Evolutionary conservation across 768 basidiomycete species (phyloP), one percentile per base, ranked within the genome.

Genomic region (Suillus bovinus): DNA sequence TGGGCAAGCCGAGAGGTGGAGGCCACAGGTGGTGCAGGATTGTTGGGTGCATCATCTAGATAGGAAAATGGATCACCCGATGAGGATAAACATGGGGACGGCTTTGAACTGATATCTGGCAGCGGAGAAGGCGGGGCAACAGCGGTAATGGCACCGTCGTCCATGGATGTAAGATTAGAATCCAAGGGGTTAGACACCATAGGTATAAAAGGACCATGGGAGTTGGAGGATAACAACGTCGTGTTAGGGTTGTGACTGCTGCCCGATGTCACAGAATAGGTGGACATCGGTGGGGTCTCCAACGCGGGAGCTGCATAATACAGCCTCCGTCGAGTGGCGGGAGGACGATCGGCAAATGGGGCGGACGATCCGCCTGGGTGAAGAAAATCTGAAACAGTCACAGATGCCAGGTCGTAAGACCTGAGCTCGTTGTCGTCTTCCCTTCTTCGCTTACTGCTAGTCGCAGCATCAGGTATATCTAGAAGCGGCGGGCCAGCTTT

Each of bases 11-110:
- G 69, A 41, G 72, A 70, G 10, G 67, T 69, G 10, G 75, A 71
- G 41, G 73, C 49, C 10, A 47, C 52, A 5, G 61, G 41, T 3
- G 65, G 50, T 34, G 76, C 68, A 47, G 71, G 69, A 58, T 74
- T 76, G 36, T 54, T 71, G 3, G 77, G 72, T 9, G 68, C 58
- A 10, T 74, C 74, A 44, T 84, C 80, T 53, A 89, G 75, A 68
- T 89, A 89, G 20, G 83, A 83, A 67, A 89, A 89, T 1, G 87
- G 88, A 68, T 84, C 84, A 20, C 79, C 79, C 24, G 73, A 64
- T 0, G 62, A 63, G 0, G 72, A 42, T 10, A 64, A 63, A 14
- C 66, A 52, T 3, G 62, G 31, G 13, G 58, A 20, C 1, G 61
- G 22, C 9, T 50, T 31, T 9, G 29, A 50, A 16, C 34, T 38